Base-by-base conservation (phyloP, 1,284 basidiomycete genomes). In the Rhodotorula glutinis region DNA sequence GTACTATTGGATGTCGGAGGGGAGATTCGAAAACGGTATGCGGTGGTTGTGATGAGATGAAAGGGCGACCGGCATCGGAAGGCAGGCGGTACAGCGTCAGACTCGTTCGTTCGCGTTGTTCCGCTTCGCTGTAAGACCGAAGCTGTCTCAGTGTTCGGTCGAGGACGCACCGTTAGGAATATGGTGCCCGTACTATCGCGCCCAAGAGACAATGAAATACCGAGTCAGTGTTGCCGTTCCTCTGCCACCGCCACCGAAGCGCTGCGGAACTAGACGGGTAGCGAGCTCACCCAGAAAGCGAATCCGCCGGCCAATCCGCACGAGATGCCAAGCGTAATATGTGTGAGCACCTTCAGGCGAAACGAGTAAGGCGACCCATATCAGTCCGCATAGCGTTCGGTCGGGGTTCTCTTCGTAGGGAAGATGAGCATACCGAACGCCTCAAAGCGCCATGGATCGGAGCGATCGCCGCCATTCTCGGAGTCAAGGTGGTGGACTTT, bases 361-460 rank as follows among this genome's bases (percentile, higher is more conserved):
- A 7, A 14, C 9, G 23, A 13, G 40, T 56, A 23, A n/a, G 38
- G n/a, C n/a, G n/a, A n/a, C n/a, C n/a, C n/a, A n/a, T n/a, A n/a
- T n/a, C n/a, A n/a, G n/a, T n/a, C n/a, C n/a, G n/a, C n/a, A n/a
- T n/a, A n/a, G n/a, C n/a, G n/a, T n/a, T n/a, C n/a, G n/a, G n/a
- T n/a, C n/a, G n/a, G n/a, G n/a, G n/a, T 5, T 44, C 21, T 44
- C 43, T 44, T 7, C 8, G 14, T 5, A n/a, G 5, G 19, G 19
- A 33, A 16, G 41, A 29, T 41, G 16, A 2, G 19, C 56, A 53
- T 9, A 63, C 62, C 0, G 46, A 43, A 51, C 68, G 68, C 9
- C 46, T 41, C n/a, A 70, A 56, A 33, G 47, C 53, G 27, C 69
- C 69, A 25, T 56, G 55, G 33, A 70, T 70, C 5, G 69, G 69